These are phyloP conservation scores for Pseudocercospora fuligena DNA, from an alignment of 2,329 filamentous ascomycete genomes.

Conservation along the genomic window DNA sequence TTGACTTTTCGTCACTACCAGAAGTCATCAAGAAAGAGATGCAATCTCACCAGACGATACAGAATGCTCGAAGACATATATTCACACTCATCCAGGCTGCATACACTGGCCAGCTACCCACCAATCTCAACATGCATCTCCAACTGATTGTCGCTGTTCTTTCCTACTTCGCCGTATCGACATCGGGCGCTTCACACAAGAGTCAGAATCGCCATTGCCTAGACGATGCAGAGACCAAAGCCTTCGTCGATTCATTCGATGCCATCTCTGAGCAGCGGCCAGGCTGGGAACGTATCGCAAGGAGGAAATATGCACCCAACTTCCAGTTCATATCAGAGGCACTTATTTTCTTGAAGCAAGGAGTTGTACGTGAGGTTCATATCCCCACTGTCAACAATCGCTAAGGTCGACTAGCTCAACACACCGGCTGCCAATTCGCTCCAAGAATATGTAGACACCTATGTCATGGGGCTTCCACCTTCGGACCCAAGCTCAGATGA, in stretches of 20 bases:
- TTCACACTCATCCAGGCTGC: no score
- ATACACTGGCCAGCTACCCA: no score
- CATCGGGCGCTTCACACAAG: background rate
- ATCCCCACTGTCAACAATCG: no score
- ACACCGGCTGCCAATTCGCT: constrained; percentile 5
- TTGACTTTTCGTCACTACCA: background rate
- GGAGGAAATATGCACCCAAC: background rate
- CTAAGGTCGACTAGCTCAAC: constrained; percentile 1
- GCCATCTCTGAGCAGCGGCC: background rate
- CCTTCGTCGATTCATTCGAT: background rate
- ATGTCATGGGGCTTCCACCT: background rate
- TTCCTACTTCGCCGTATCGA: no score
- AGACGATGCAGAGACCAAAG: background rate
- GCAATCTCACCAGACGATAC: background rate
- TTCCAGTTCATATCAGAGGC: constrained; percentile 10
- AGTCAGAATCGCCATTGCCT: background rate
- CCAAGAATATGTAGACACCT: background rate
- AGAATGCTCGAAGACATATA: no score
- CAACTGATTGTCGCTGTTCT: no score
- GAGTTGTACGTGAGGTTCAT: background rate
- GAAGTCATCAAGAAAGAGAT: background rate
- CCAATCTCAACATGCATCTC: no score
- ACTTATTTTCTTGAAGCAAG: background rate
- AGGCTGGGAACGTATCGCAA: background rate
- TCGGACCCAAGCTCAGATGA: background rate